Evolutionary conservation across 257 asterid genomes (phyloP).

Genomic region (Capsicum chinense): DNA sequence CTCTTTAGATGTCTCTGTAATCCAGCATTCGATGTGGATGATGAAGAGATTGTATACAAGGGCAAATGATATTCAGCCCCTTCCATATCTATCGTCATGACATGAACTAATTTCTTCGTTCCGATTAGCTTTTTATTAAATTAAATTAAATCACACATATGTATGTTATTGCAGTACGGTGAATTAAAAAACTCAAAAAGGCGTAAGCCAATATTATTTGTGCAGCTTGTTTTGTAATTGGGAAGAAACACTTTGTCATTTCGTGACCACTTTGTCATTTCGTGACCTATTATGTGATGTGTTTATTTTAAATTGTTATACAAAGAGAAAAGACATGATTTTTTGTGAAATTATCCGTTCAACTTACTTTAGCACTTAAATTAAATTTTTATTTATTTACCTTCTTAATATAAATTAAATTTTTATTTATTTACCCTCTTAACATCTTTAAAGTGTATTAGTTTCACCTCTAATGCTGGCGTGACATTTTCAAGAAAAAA

Average conservation of each 20-base stretch:
- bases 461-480: too few species aligned
- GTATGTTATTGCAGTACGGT: background rate
- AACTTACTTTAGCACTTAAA: too few species aligned
- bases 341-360: too few species aligned
- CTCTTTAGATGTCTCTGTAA: constrained; percentile 87
- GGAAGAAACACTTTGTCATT: background rate
- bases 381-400: too few species aligned
- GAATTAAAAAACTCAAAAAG: background rate
- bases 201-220: constrained; percentile 24
- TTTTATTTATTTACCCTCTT: too few species aligned
- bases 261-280: background rate
- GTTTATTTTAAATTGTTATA: background rate
- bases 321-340: background rate
- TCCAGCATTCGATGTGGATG: constrained; percentile 87
- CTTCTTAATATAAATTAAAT: too few species aligned
- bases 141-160: background rate
- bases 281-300: background rate
- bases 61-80: constrained; percentile 37
- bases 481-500: too few species aligned
- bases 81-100: background rate
- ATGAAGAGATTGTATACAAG: constrained; percentile 82
- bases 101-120: background rate
- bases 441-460: too few species aligned
- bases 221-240: constrained; percentile 17
- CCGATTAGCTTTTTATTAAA: background rate